Base-by-base conservation (phyloP, 164 flowering plant genomes). In the Aristolochia fimbriata region DNA sequence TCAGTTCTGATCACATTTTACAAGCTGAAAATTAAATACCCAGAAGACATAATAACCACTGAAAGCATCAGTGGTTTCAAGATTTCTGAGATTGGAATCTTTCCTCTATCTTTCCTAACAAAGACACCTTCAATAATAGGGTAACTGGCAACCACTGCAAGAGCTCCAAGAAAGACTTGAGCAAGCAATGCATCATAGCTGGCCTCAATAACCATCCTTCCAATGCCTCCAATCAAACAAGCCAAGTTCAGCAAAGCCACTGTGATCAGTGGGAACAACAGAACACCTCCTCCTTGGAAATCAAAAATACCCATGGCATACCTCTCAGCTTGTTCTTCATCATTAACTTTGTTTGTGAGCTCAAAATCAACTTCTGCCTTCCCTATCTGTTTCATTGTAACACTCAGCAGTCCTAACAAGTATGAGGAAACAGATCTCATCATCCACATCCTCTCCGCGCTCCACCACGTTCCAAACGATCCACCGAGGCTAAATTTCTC, bases 271-370 rank as follows among this genome's bases (percentile, higher is more conserved):
- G 77, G 74, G 45, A 65, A 24, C 13, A 78, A 57, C 12, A 78
- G 58, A 25, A 52, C 6, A 6, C 55, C 48, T 55, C 67, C 56
- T 24, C 70, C 71, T 64, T 69, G 69, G 41, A 76, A 79, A 65
- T 76, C 70, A 45, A 63, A 74, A 9, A 47, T 50, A 2, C 66
- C 78, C 67, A 22, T 63, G 17, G 63, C 37, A 54, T 76, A 69
- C 37, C 58, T 57, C 54, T 66, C 65, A 0, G 48, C 15, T 33
- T 64, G 57, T 61, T 66, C 68, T 6, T 72, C 60, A 21, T 72
- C 69, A 1, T 49, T 62, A 8, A 49, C 73, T 62, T 79, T 79
- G 48, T 68, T 70, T 17, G 80, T 79, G 7, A 69, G 64, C 56
- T 37, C 49, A 45, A 79, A 79, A 41, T 60, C 61, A 3, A 73